Base-by-base conservation (phyloP, 495 filamentous ascomycete genomes). In the Penicillium parvum region DNA sequence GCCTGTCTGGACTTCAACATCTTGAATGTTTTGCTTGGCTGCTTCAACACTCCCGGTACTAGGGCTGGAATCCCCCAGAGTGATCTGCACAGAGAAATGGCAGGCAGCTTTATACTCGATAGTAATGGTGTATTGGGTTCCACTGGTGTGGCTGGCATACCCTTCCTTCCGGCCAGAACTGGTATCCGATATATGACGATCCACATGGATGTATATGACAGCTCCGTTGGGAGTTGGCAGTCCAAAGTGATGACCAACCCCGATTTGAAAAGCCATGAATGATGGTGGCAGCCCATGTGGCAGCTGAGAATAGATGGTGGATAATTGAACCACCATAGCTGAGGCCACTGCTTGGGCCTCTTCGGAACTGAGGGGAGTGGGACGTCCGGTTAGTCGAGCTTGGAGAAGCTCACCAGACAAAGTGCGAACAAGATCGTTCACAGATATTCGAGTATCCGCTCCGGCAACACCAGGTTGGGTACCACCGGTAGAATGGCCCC, bases 201-300 rank as follows among this genome's bases (percentile, higher is more conserved):
- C 49, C 15, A 61, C 42, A 25, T 60, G 37, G 7, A 69, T 48
- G 7, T 47, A 27, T 23, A 68, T 47, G 1, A 49, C 35, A 8
- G 44, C 55, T 15, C 55, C 56, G 3, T 48, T 52, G 3, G 53
- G 39, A 1, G 58, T 50, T 7, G 57, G 19, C 21, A 64, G 50
- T 0, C 66, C 70, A 20, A 71, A 65, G 32, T 64, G 54, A 12
- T 64, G 65, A 6, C 63, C 62, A 4, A 72, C 43, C 10, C 70
- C 68, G 11, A 73, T 60, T 29, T 70, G 61, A 1, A 68, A 56
- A 14, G 64, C 65, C 12, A 63, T 35, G 17, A 63, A 43, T 5
- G 57, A 43, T 5, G 55, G 47, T 7, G 58, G 47, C 3, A 47
- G 38, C 1, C 41, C 51, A 18, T 43, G 32, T n/a, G 63, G 55